A percentile compares a stretch with the other conserved stretches of the same genome.
Conservation (phyloP, 768 basidiomycete genomes). For the Suillus placidus region DNA sequence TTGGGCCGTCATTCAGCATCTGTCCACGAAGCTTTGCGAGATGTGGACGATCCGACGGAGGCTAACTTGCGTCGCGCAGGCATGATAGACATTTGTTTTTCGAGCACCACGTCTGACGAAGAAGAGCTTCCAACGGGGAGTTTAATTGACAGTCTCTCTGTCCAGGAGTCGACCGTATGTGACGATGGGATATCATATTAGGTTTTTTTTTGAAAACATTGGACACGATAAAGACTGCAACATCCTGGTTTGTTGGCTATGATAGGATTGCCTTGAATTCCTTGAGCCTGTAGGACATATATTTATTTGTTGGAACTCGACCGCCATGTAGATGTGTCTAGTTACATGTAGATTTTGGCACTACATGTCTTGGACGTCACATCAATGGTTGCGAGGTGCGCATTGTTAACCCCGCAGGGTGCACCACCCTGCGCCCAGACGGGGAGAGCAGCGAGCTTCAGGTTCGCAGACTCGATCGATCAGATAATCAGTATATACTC, state of each 20-base stretch:
- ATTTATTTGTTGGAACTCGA: too few species aligned
- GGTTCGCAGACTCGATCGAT: too few species aligned
- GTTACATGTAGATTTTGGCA: too few species aligned
- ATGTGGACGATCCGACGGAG: neutral
- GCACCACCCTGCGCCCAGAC: too few species aligned
- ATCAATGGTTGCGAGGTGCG: too few species aligned
- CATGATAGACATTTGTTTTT: constrained; percentile 10
- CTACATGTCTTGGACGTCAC: too few species aligned
- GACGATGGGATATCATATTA: neutral
- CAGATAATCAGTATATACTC: too few species aligned
- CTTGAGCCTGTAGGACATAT: too few species aligned
- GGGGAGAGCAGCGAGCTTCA: too few species aligned
- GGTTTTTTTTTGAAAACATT: neutral
- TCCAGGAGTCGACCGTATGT: neutral
- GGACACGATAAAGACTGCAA: neutral
- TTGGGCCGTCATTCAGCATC: neutral
- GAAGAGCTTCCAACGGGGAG: neutral
- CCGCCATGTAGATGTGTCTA: too few species aligned
- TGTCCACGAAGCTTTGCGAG: neutral
- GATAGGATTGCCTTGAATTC: neutral
- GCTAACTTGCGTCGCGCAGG: constrained; percentile 2
- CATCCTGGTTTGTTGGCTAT: neutral
- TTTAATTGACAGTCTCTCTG: neutral
- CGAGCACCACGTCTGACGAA: neutral
- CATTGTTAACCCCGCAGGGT: too few species aligned